These are phyloP conservation scores for Casuarina equisetifolia DNA, from an alignment of 306 rosid species.

Conservation along the genomic window DNA sequence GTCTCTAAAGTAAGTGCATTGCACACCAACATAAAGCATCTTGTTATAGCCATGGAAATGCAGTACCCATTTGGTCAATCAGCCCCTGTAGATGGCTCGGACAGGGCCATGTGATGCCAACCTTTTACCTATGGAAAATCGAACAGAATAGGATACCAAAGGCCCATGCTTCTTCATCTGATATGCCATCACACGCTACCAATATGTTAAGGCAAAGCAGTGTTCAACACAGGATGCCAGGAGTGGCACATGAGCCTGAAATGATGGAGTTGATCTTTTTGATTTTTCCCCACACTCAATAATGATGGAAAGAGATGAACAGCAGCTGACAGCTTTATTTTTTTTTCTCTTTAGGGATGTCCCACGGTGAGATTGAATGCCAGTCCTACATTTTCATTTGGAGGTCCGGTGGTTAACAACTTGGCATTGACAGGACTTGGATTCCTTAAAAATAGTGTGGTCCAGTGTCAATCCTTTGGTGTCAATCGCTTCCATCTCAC, in stretches of 20 bases:
- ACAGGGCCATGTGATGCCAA: background rate
- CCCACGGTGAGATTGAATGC: slow-evolving; percentile 6
- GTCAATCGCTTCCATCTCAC: too few species aligned
- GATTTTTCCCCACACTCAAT: slow-evolving; percentile 6
- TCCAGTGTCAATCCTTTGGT: background rate
- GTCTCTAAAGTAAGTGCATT: background rate
- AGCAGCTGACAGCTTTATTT: slow-evolving; percentile 10
- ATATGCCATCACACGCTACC: background rate
- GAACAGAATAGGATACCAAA: background rate
- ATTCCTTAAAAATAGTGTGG: background rate
- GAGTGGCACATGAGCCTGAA: slow-evolving; percentile 12
- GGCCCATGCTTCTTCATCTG: background rate
- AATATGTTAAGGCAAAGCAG: background rate
- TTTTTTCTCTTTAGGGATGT: background rate
- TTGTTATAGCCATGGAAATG: background rate
- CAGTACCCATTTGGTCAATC: background rate
- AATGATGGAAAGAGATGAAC: slow-evolving; percentile 10
- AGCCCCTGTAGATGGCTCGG: background rate
- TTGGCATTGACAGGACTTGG: background rate
- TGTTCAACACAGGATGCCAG: background rate
- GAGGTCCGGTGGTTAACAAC: background rate
- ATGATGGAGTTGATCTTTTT: slow-evolving; percentile 13
- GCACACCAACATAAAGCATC: background rate
- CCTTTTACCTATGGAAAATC: background rate
- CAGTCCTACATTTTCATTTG: background rate